Evolutionary conservation across 345 rosid species (phyloP).

Genomic region (Aquilaria malaccensis): DNA sequence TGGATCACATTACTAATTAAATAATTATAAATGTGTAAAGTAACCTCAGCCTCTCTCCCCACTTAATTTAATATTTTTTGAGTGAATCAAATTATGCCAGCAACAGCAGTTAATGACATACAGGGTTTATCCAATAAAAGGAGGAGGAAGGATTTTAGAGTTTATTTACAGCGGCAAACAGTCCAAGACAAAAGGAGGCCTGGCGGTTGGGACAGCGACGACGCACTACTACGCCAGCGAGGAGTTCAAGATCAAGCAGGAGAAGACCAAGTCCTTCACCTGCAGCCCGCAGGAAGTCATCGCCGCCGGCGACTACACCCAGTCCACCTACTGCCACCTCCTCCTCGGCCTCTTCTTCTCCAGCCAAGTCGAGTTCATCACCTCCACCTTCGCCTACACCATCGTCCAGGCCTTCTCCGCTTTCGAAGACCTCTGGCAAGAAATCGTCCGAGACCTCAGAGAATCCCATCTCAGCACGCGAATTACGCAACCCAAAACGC

Average conservation of each 20-base stretch:
- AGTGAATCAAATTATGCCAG: too few species aligned
- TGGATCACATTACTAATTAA: too few species aligned
- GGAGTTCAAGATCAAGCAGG: slow-evolving; percentile 80
- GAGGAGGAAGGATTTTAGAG: slow-evolving; percentile 87
- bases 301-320: slow-evolving; percentile 68
- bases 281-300: slow-evolving; percentile 85
- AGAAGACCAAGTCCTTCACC: slow-evolving; percentile 60
- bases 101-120: neutral
- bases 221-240: slow-evolving; percentile 82
- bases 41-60: too few species aligned
- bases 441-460: slow-evolving; percentile 57
- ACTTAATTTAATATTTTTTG: too few species aligned
- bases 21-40: too few species aligned
- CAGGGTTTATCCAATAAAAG: slow-evolving; percentile 65
- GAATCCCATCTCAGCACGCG: slow-evolving; percentile 46
- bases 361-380: slow-evolving; percentile 55
- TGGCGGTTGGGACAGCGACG: slow-evolving; percentile 82
- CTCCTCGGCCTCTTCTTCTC: slow-evolving; percentile 66
- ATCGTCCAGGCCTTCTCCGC: slow-evolving; percentile 70
- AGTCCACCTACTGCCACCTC: slow-evolving; percentile 88
- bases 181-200: slow-evolving; percentile 67
- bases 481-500: slow-evolving; percentile 42
- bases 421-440: slow-evolving; percentile 72
- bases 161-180: slow-evolving; percentile 80
- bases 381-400: slow-evolving; percentile 84